Percentiles rank a stretch among this genome's conserved stretches.
These are phyloP conservation scores for Clavispora vitiphila DNA, from an alignment of 805 yeast species.

Conservation along the genomic window DNA sequence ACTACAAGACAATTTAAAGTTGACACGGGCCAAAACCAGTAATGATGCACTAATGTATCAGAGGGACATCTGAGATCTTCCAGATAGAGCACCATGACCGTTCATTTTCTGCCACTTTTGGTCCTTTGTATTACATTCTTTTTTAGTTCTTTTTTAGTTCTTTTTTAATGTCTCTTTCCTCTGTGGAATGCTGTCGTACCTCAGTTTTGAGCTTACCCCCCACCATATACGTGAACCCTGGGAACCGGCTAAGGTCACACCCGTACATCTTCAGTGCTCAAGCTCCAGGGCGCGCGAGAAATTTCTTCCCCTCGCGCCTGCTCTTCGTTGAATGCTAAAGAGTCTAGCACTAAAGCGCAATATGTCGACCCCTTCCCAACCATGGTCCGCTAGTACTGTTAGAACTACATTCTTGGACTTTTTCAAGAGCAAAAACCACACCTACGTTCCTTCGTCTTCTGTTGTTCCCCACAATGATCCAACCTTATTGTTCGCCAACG, in stretches of 20 bases:
- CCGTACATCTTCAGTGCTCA: not conserved
- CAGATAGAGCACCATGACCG: too few relatives aligned
- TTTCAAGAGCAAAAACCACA: conserved; percentile 66
- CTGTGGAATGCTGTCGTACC: too few relatives aligned
- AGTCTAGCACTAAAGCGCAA: conserved; percentile 12
- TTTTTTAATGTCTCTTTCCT: too few relatives aligned
- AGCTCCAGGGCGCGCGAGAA: not conserved
- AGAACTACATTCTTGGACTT: conserved; percentile 83
- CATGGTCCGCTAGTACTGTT: conserved; percentile 49
- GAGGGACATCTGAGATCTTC: too few relatives aligned
- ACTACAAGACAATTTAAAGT: too few relatives aligned
- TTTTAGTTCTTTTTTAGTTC: too few relatives aligned
- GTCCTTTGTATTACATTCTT: too few relatives aligned
- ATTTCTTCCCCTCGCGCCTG: conserved; percentile 1
- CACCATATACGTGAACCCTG: too few relatives aligned
- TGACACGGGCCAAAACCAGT: too few relatives aligned
- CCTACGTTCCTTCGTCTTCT: conserved; percentile 85
- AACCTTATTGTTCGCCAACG: conserved; percentile 91
- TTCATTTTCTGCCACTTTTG: too few relatives aligned
- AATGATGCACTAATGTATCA: too few relatives aligned
- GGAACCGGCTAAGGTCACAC: too few relatives aligned
- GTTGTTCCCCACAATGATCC: conserved; percentile 99
- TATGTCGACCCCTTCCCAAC: conserved; percentile 15
- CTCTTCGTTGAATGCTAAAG: conserved; percentile 13
- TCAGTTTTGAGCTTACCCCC: not conserved